Conservation (phyloP, 2,329 filamentous ascomycete genomes). For the Dactylellina sp. region DNA sequence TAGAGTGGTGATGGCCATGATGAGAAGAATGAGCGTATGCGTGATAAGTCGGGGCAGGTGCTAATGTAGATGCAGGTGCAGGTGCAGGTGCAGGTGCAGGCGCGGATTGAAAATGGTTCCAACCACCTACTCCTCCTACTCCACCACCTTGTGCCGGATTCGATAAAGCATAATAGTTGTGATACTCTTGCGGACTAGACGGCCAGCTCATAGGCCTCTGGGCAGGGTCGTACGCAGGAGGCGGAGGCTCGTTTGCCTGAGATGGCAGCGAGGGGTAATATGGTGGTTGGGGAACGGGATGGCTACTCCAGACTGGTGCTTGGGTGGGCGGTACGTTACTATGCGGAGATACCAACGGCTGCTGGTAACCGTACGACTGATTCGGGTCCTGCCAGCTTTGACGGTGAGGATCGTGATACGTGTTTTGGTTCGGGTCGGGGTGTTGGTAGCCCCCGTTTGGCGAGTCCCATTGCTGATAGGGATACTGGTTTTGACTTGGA, state of each 20-base stretch:
- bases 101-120: too few species aligned
- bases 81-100: too few species aligned
- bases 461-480: slow-evolving; percentile 23
- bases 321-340: slow-evolving; percentile 3
- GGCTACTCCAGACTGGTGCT: not conserved
- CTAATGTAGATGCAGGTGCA: not conserved
- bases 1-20: slow-evolving; percentile 42
- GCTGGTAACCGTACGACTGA: slow-evolving; percentile 1
- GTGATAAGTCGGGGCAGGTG: slow-evolving; percentile 18
- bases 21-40: not conserved
- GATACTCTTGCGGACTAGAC: slow-evolving; percentile 26
- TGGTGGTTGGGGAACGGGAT: not conserved
- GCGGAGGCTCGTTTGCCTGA: slow-evolving; percentile 2
- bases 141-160: not conserved
- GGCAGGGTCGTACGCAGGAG: slow-evolving; percentile 28
- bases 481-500: slow-evolving; percentile 14
- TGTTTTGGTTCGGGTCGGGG: not conserved
- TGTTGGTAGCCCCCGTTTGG: slow-evolving; percentile 8
- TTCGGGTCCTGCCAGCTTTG: slow-evolving; percentile 17
- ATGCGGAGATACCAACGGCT: not conserved
- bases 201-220: slow-evolving; percentile 50
- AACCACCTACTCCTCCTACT: too few species aligned
- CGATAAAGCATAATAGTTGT: slow-evolving; percentile 14
- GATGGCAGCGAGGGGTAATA: not conserved
- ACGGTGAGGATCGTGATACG: slow-evolving; percentile 6